Evolutionary conservation across 805 yeast genomes (phyloP).

Genomic region (Candida orba): DNA sequence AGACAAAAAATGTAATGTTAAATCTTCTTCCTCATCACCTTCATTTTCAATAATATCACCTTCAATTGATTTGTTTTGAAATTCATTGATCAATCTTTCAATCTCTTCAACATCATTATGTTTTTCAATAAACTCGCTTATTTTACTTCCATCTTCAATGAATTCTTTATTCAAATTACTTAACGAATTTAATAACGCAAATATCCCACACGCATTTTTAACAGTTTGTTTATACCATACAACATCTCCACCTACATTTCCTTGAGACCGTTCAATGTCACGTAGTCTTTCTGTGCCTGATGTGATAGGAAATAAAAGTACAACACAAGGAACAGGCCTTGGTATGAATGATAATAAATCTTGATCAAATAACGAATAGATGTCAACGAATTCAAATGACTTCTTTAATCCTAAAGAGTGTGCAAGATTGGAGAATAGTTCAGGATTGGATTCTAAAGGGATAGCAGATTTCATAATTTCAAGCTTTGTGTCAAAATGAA

Average conservation of each 20-base stretch:
- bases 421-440: conserved; percentile 66
- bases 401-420: conserved; percentile 59
- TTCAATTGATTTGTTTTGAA: conserved; percentile 34
- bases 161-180: conserved; percentile 31
- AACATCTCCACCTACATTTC: conserved; percentile 23
- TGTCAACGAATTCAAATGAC: conserved; percentile 62
- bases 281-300: conserved; percentile 48
- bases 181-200: conserved; percentile 70
- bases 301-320: conserved; percentile 80
- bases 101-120: conserved; percentile 16
- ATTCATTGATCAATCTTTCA: conserved; percentile 36
- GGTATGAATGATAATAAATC: conserved; percentile 78
- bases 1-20: conserved; percentile 72
- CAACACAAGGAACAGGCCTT: conserved; percentile 66
- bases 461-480: conserved; percentile 36
- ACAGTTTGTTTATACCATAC: conserved; percentile 85
- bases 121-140: conserved; percentile 12
- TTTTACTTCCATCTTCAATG: conserved; percentile 10
- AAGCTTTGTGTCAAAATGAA: no score
- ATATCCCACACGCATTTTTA: conserved; percentile 87
- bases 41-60: conserved; percentile 45
- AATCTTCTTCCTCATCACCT: conserved; percentile 47
- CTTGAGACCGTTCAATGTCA: conserved; percentile 29
- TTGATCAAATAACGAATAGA: conserved; percentile 77
- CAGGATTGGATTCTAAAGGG: conserved; percentile 90